These are phyloP conservation scores for Raphanus hybrid DNA, from an alignment of 441 rosid genomes.

Conservation along the genomic window DNA sequence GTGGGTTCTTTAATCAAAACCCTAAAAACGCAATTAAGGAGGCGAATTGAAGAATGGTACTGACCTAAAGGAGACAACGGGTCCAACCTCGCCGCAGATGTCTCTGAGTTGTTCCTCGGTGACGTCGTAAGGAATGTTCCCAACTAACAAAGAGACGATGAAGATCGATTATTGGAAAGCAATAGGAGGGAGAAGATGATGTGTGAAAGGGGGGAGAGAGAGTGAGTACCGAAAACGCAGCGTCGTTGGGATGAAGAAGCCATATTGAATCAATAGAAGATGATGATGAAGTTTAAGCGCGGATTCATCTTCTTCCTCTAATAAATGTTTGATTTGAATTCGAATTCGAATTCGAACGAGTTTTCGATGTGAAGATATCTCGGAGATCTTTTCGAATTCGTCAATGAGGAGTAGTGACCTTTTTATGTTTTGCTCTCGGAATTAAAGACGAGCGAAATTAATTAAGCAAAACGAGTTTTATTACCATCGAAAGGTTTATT, in stretches of 20 bases:
- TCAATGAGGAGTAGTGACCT: too few relatives aligned
- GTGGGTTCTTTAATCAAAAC: slow-evolving; percentile 3
- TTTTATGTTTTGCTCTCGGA: too few relatives aligned
- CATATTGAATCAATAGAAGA: slow-evolving; percentile 51
- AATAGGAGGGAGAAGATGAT: background rate
- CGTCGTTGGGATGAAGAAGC: slow-evolving; percentile 94
- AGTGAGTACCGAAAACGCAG: slow-evolving; percentile 86
- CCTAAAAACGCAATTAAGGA: slow-evolving; percentile 15
- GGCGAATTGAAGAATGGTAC: slow-evolving; percentile 21
- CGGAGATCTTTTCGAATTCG: background rate
- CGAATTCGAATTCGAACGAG: background rate
- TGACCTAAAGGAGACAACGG: slow-evolving; percentile 97
- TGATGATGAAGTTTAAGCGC: background rate
- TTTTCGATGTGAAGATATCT: background rate
- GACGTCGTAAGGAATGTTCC: slow-evolving; percentile 97
- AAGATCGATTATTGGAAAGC: background rate
- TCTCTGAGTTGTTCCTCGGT: slow-evolving; percentile 96
- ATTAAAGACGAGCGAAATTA: too few relatives aligned
- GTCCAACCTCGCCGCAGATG: slow-evolving; percentile 96
- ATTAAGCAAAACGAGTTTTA: too few relatives aligned
- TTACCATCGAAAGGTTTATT: too few relatives aligned
- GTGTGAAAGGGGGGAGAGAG: slow-evolving; percentile 4
- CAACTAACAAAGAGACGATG: slow-evolving; percentile 55
- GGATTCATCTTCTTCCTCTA: background rate
- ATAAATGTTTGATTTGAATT: background rate